These are phyloP conservation scores for Pythium chondricola DNA, from an alignment of 352 stramenopile species.

Conservation along the genomic window DNA sequence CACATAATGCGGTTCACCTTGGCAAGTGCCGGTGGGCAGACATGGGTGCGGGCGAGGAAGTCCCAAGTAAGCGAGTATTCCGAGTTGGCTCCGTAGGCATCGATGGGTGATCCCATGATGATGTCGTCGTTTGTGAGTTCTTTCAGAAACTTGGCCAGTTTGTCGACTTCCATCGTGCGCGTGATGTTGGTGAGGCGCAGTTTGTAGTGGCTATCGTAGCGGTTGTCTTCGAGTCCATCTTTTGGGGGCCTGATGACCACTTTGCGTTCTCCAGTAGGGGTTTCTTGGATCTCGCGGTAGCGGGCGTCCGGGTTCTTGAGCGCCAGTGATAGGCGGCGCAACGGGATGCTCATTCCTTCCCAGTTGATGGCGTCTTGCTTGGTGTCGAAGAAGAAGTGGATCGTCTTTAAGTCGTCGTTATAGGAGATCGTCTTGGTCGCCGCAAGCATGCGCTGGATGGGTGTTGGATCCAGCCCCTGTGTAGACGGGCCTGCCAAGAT, in stretches of 20 bases:
- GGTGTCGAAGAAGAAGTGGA: slow-evolving; percentile 8
- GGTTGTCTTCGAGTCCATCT: slow-evolving; percentile 2
- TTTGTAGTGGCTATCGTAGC: neutral
- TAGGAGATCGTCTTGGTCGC: slow-evolving; percentile 1
- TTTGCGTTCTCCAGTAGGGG: neutral
- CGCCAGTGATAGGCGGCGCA: neutral
- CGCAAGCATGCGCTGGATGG: neutral
- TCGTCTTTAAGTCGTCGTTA: slow-evolving; percentile 1
- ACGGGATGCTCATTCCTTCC: slow-evolving; percentile 1
- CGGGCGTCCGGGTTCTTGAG: slow-evolving; percentile 1
- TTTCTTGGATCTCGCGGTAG: neutral
- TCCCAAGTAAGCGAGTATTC: slow-evolving; percentile 1
- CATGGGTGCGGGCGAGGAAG: neutral
- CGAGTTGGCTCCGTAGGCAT: slow-evolving; percentile 3
- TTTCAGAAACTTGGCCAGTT: neutral
- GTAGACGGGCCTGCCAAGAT: neutral
- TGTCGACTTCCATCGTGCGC: neutral
- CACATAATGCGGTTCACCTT: slow-evolving; percentile 5
- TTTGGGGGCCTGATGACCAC: neutral
- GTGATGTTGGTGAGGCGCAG: neutral
- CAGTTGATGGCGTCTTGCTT: neutral
- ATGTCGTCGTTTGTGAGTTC: neutral
- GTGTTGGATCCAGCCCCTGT: neutral
- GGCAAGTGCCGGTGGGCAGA: neutral
- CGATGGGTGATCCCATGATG: neutral